phyloP scores from a whole-genome alignment of 495 filamentous ascomycete species.

The Daldinia decipiens region DNA sequence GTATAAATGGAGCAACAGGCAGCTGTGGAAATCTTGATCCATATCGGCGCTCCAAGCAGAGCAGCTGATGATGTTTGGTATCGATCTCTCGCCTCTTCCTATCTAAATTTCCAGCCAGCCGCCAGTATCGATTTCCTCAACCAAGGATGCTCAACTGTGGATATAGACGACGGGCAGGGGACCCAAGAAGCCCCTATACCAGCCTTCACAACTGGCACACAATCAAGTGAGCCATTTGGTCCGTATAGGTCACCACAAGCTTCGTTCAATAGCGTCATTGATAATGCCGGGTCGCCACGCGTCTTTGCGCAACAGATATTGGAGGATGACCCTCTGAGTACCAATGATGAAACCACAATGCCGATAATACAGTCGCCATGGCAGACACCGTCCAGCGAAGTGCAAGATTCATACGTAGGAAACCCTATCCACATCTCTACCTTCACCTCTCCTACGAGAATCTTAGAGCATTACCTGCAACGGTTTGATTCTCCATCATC shows the following conservation, averaged over 20 bases:
- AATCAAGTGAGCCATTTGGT: slow-evolving; percentile 18
- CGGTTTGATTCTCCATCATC: slow-evolving; percentile 42
- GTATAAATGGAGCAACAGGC: slow-evolving; percentile 47
- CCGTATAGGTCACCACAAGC: slow-evolving; percentile 44
- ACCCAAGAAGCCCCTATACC: slow-evolving; percentile 13
- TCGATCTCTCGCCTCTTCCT: slow-evolving; percentile 68
- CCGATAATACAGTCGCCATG: slow-evolving; percentile 47
- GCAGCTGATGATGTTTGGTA: slow-evolving; percentile 70
- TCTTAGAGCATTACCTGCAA: slow-evolving; percentile 55
- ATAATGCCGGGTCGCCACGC: slow-evolving; percentile 57
- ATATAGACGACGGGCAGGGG: slow-evolving; percentile 1
- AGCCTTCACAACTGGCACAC: slow-evolving; percentile 4
- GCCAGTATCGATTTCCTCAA: slow-evolving; percentile 8
- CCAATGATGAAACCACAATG: slow-evolving; percentile 14
- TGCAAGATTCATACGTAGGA: slow-evolving; percentile 55
- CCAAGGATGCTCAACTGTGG: slow-evolving; percentile 12
- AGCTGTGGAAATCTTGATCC: slow-evolving; percentile 72
- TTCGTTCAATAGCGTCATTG: slow-evolving; percentile 57
- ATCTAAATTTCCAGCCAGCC: slow-evolving; percentile 65
- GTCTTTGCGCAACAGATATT: slow-evolving; percentile 30
- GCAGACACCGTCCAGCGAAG: slow-evolving; percentile 51
- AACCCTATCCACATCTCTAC: slow-evolving; percentile 42
- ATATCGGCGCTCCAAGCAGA: slow-evolving; percentile 71
- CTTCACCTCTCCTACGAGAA: slow-evolving; percentile 54
- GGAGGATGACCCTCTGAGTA: slow-evolving; percentile 10